phyloP scores from a whole-genome alignment of 2,329 filamentous ascomycete species.

The Chrysosphaeria jannelii region DNA sequence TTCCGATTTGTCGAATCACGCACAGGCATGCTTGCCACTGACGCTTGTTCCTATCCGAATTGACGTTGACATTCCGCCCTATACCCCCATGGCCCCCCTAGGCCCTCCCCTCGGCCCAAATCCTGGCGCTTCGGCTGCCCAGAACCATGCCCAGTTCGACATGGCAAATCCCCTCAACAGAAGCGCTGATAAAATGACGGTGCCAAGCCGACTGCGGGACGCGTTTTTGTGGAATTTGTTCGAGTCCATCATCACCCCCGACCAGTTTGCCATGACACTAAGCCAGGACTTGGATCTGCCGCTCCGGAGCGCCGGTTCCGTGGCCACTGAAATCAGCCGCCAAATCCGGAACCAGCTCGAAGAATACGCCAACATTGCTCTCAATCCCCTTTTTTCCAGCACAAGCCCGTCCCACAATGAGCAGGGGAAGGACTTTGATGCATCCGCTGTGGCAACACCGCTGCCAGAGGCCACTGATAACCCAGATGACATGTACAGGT shows the following conservation, averaged over 20 bases:
- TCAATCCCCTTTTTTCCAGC: slow-evolving; percentile 72
- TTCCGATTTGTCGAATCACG: slow-evolving; percentile 27
- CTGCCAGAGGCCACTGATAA: slow-evolving; percentile 29
- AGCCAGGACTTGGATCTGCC: slow-evolving; percentile 86
- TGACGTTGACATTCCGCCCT: slow-evolving; percentile 69
- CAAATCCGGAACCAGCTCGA: slow-evolving; percentile 89
- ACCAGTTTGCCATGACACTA: slow-evolving; percentile 74
- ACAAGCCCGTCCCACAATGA: neutral
- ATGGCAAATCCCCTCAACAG: slow-evolving; percentile 51
- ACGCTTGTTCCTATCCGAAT: slow-evolving; percentile 90
- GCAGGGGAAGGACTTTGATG: slow-evolving; percentile 9
- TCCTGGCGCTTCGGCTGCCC: slow-evolving; percentile 22
- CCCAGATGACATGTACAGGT: slow-evolving; percentile 81
- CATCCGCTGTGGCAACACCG: slow-evolving; percentile 40
- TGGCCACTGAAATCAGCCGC: slow-evolving; percentile 59
- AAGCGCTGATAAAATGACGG: slow-evolving; percentile 44
- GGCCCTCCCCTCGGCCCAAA: slow-evolving; percentile 5
- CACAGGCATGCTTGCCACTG: slow-evolving; percentile 48
- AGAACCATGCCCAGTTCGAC: slow-evolving; percentile 34
- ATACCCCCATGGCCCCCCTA: slow-evolving; percentile 20
- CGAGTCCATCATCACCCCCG: slow-evolving; percentile 75
- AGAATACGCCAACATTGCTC: slow-evolving; percentile 79
- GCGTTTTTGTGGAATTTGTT: slow-evolving; percentile 97
- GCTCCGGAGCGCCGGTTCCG: slow-evolving; percentile 29
- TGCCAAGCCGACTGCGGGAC: slow-evolving; percentile 70